These are phyloP conservation scores for Eucalyptus urophylla DNA, from an alignment of 345 rosid species.

Conservation along the genomic window DNA sequence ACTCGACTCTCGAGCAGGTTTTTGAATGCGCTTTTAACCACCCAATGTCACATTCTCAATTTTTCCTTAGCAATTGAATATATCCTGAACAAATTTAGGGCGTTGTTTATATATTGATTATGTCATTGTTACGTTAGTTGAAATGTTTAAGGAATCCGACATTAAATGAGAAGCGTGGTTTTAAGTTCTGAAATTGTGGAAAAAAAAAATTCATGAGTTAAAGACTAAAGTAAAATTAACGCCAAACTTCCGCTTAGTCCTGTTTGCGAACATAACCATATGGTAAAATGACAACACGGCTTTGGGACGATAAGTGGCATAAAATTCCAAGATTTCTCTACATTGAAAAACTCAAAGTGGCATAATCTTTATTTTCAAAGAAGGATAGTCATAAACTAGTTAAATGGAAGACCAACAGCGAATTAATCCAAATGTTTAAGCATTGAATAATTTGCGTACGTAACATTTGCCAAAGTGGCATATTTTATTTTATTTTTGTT, in stretches of 20 bases:
- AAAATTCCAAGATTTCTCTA: neutral
- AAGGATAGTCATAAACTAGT: neutral
- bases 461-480: neutral
- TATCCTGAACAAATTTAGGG: neutral
- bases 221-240: neutral
- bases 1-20: neutral
- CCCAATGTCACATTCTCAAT: neutral
- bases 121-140: too few species aligned
- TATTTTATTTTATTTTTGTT: too few species aligned
- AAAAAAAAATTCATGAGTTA: neutral
- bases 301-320: neutral
- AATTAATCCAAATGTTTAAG: neutral
- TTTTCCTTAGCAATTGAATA: neutral
- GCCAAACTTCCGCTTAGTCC: neutral
- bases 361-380: neutral
- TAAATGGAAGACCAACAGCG: rapidly evolving
- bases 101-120: neutral
- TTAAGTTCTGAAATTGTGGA: neutral
- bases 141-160: too few species aligned
- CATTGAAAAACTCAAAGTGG: neutral
- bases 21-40: neutral
- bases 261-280: neutral
- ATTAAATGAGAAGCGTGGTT: neutral
- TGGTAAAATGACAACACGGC: neutral
- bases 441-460: neutral